These are phyloP conservation scores for Terana coerulea DNA, from an alignment of 768 basidiomycete genomes.

Conservation along the genomic window DNA sequence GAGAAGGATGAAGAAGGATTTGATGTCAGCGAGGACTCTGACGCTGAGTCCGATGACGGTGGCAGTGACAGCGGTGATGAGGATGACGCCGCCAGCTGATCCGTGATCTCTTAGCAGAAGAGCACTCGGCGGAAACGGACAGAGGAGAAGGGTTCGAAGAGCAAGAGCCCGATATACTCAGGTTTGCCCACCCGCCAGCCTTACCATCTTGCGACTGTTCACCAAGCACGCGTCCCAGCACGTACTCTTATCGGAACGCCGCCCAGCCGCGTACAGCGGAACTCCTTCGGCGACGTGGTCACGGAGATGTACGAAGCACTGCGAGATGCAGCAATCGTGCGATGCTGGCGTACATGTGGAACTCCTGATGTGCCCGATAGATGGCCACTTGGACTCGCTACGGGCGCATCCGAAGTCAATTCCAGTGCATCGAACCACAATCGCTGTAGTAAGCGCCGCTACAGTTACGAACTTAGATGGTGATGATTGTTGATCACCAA, in stretches of 20 bases:
- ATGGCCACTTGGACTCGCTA: slow-evolving; percentile 24
- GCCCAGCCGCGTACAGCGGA: slow-evolving; percentile 7
- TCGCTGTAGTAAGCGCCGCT: too few relatives aligned
- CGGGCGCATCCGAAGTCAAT: slow-evolving; percentile 12
- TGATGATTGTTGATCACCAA: too few relatives aligned
- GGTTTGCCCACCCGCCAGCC: slow-evolving; percentile 29
- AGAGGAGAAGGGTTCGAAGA: not conserved
- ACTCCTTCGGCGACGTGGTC: slow-evolving; percentile 27
- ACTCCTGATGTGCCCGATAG: slow-evolving; percentile 23
- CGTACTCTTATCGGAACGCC: slow-evolving; percentile 21
- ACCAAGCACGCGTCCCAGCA: slow-evolving; percentile 30
- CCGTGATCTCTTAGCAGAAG: too few relatives aligned
- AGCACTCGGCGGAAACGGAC: too few relatives aligned
- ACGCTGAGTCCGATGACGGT: too few relatives aligned
- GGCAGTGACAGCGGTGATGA: too few relatives aligned
- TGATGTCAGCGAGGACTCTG: too few relatives aligned
- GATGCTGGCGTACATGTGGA: slow-evolving; percentile 31
- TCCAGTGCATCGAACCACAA: slow-evolving; percentile 10
- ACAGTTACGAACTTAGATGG: too few relatives aligned
- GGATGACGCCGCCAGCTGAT: too few relatives aligned
- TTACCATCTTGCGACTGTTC: slow-evolving; percentile 23
- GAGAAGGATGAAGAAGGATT: too few relatives aligned
- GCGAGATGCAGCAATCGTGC: slow-evolving; percentile 18
- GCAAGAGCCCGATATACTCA: slow-evolving; percentile 11
- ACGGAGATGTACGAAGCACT: slow-evolving; percentile 30